Percentiles rank a stretch among this genome's conserved stretches.
Conservation (phyloP, 2,329 filamentous ascomycete genomes). For the Ilyonectria sp. region DNA sequence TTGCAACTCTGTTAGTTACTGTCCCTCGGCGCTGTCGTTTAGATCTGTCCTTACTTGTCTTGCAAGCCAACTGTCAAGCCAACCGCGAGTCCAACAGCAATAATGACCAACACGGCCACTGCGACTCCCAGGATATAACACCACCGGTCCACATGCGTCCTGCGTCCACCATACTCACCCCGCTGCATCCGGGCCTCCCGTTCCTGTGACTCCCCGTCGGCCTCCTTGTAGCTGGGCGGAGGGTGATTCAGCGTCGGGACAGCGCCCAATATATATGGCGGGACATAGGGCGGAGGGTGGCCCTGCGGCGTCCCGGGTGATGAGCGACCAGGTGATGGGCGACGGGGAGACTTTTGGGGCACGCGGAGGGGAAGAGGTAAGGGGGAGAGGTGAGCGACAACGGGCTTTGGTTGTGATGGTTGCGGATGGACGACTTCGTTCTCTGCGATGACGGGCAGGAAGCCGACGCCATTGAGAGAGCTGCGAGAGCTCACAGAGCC, state of each 20-base stretch:
- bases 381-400: constrained; percentile 10
- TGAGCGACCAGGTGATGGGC: background rate
- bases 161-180: constrained; percentile 20
- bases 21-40: background rate
- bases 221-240: constrained; percentile 41
- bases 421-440: constrained; percentile 47
- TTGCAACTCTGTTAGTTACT: constrained; percentile 7
- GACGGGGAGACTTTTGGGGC: constrained; percentile 48
- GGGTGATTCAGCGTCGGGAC: constrained; percentile 34
- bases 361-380: constrained; percentile 48
- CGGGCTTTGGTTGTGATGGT: constrained; percentile 33
- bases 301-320: constrained; percentile 31
- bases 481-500: constrained; percentile 42
- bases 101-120: constrained; percentile 48
- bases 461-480: constrained; percentile 47
- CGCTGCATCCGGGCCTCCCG: background rate
- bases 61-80: constrained; percentile 59
- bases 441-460: constrained; percentile 58
- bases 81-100: constrained; percentile 56
- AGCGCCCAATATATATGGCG: constrained; percentile 30
- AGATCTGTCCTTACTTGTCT: constrained; percentile 50
- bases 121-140: constrained; percentile 54
- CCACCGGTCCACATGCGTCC: constrained; percentile 34
- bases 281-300: constrained; percentile 47
- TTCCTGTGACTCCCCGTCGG: constrained; percentile 32